Conservation (phyloP, 1,284 basidiomycete genomes). For the Tilletia indica region DNA sequence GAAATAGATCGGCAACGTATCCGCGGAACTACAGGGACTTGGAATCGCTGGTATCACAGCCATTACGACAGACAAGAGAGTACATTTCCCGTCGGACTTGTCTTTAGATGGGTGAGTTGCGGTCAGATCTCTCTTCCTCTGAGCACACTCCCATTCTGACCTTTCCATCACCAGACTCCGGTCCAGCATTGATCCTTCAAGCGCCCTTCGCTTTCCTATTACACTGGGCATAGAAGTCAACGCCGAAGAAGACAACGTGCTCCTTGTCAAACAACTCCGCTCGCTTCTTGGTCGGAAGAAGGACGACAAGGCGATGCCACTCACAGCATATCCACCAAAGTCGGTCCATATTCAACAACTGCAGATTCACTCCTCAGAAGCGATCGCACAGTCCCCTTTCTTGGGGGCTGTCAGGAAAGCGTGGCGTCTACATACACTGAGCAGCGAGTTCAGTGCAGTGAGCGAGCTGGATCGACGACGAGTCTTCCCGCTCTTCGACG, state of each 20-base stretch:
- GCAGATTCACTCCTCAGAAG: neutral
- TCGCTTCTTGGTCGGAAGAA: neutral
- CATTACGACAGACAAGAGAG: neutral
- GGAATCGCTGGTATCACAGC: neutral
- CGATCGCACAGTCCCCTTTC: slow-evolving; percentile 1
- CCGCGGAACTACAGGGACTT: neutral
- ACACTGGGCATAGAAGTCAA: slow-evolving; percentile 25
- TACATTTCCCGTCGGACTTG: neutral
- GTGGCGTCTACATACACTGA: slow-evolving; percentile 27
- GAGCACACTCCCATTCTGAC: neutral
- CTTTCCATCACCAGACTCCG: neutral
- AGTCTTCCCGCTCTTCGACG: slow-evolving; percentile 32
- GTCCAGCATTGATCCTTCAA: neutral
- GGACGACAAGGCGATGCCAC: neutral
- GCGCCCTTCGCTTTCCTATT: neutral
- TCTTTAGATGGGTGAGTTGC: too few species aligned
- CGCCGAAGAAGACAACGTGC: neutral
- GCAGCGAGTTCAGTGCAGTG: slow-evolving; percentile 26
- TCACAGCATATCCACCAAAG: neutral
- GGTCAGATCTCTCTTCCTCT: neutral
- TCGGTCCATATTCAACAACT: neutral
- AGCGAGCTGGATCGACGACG: slow-evolving; percentile 13
- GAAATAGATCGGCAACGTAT: neutral
- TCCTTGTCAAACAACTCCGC: neutral
- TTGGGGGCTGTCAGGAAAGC: slow-evolving; percentile 24